Evolutionary conservation across 2,329 filamentous ascomycete genomes (phyloP), one percentile per base, ranked within the genome.

Genomic region (Fusarium aywerte): DNA sequence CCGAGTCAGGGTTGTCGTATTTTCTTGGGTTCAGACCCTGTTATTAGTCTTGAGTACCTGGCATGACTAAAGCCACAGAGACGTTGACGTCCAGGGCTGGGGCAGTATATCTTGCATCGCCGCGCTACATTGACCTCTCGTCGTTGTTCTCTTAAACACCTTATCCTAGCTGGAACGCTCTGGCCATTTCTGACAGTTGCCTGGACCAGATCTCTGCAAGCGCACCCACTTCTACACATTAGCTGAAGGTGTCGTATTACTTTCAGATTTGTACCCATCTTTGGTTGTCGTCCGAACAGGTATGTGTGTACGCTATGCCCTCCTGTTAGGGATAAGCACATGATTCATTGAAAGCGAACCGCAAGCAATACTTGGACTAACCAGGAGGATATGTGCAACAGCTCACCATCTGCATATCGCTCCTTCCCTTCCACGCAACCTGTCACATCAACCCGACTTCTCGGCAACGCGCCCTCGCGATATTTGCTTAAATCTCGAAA

Each of bases 51-150:
- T 16, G 62, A 60, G 45, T 43, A 54, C 69, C 52, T 56, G 54
- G 40, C 51, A 53, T 61, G 61, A 70, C 69, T 57, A 72, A 70
- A 66, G 56, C 40, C 63, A 56, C 45, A 62, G 47, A 50, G 59
- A 53, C 43, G 38, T 61, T 51, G 58, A 38, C 51, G 40, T 35
- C 38, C 44, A 45, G 54, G 38, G 53, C 39, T 64, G 65, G 60
- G 64, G 51, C 61, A 66, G 62, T 72, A 72, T 71, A 72, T 72
- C 70, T 72, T 72, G 68, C 65, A 69, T 65, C 54, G 58, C 54
- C 62, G 58, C 70, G 69, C 70, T 71, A 65, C 54, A 45, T 72
- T 68, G 50, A 62, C 58, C 56, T 68, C 52, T 69, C 52, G 44
- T 62, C 60, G 60, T 62, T 60, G 42, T 66, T 71, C 50, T 69